Evolutionary conservation across 768 basidiomycete species (phyloP).

Genomic region (Agrocybe praecox): DNA sequence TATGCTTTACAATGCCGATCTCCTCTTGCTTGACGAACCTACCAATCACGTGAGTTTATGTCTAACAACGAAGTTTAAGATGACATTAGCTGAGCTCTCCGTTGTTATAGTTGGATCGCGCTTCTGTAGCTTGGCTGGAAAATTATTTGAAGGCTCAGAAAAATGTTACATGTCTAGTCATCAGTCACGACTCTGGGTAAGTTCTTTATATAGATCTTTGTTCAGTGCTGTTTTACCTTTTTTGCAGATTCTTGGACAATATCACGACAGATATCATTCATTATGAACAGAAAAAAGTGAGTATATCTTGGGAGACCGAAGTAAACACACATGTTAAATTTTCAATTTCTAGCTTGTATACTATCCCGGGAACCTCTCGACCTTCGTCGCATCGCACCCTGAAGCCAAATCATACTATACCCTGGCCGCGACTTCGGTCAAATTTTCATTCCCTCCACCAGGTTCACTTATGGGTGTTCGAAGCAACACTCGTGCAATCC

Average conservation of each 20-base stretch:
- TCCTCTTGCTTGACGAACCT: constrained; percentile 87
- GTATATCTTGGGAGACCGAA: not conserved
- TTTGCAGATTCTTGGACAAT: constrained; percentile 83
- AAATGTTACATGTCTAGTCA: constrained; percentile 87
- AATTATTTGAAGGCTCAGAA: constrained; percentile 81
- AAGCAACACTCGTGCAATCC: constrained; percentile 92
- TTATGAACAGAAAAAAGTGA: constrained; percentile 91
- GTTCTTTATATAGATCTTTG: constrained; percentile 22
- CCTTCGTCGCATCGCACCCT: constrained; percentile 88
- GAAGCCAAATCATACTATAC: constrained; percentile 98
- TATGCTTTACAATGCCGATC: constrained; percentile 94
- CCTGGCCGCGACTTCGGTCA: constrained; percentile 89
- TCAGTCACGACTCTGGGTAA: constrained; percentile 96
- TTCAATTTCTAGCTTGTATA: constrained; percentile 69
- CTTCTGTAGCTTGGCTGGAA: constrained; percentile 92
- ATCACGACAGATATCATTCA: constrained; percentile 97
- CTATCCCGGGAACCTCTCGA: constrained; percentile 90
- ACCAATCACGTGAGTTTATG: constrained; percentile 79
- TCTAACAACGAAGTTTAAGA: constrained; percentile 25
- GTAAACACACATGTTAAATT: not conserved
- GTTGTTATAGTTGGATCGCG: constrained; percentile 63
- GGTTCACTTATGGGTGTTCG: constrained; percentile 97
- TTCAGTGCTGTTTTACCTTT: not conserved
- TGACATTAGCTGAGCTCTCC: constrained; percentile 70
- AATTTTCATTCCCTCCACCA: constrained; percentile 94